Conservation (phyloP, 2,329 filamentous ascomycete genomes). For the Lecanicillium sp. region DNA sequence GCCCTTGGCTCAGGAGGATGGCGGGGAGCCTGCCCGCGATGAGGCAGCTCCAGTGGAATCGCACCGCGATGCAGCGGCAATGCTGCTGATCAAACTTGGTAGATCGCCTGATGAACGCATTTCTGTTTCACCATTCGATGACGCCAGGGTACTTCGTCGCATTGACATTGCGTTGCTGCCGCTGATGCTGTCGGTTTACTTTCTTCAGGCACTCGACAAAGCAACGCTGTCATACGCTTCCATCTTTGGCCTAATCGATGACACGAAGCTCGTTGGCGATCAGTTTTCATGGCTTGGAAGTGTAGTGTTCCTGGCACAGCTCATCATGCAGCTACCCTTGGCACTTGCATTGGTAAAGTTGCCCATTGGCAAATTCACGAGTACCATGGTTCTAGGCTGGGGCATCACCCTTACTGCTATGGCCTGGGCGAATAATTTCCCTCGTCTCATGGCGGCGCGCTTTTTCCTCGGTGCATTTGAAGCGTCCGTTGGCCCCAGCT, state of each 20-base stretch:
- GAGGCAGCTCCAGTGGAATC: too few species aligned
- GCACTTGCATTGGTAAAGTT: conserved; percentile 51
- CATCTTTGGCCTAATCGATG: conserved; percentile 53
- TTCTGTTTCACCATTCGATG: conserved; percentile 22
- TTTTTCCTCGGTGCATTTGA: conserved; percentile 53
- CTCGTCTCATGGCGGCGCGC: conserved; percentile 38
- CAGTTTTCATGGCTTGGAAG: conserved; percentile 55
- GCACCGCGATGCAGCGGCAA: conserved; percentile 34
- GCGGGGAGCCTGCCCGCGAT: too few species aligned
- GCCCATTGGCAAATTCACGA: conserved; percentile 51
- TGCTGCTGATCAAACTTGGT: conserved; percentile 33
- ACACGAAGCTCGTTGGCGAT: conserved; percentile 46
- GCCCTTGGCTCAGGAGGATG: too few species aligned
- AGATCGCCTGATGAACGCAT: conserved; percentile 24
- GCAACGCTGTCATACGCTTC: conserved; percentile 53
- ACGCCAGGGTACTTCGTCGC: conserved; percentile 25
- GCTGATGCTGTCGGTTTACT: conserved; percentile 51
- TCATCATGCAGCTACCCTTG: conserved; percentile 48
- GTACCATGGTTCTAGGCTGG: conserved; percentile 48
- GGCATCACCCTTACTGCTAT: conserved; percentile 42
- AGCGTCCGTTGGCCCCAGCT: conserved; percentile 36
- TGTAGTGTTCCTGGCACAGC: conserved; percentile 51
- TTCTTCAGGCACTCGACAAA: conserved; percentile 56
- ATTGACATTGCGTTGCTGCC: conserved; percentile 32
- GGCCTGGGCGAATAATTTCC: conserved; percentile 42